phyloP scores from a whole-genome alignment of 2,329 filamentous ascomycete species.

The Truncatella angustata region DNA sequence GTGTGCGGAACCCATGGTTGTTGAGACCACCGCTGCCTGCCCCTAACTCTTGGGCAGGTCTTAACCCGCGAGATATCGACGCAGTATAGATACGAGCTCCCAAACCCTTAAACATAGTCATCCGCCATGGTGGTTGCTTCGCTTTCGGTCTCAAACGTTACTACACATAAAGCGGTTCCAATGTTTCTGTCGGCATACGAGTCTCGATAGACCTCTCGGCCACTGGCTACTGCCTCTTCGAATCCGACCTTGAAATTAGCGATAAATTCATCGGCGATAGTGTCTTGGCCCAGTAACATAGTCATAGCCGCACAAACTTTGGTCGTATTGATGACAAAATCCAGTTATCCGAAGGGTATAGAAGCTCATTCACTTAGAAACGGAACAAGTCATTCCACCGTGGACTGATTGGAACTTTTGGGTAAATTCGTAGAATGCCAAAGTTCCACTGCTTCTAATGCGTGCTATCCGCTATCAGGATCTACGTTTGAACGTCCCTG shows the following conservation, averaged over 20 bases:
- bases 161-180: constrained; percentile 32
- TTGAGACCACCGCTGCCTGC: constrained; percentile 72
- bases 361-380: neutral
- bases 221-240: neutral
- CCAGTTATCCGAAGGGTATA: neutral
- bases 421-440: no score
- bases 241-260: constrained; percentile 14
- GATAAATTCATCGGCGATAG: constrained; percentile 17
- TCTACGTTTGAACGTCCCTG: no score
- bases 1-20: constrained; percentile 35
- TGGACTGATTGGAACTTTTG: no score
- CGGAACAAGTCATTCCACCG: neutral
- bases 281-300: constrained; percentile 20
- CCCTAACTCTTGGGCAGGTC: constrained; percentile 54
- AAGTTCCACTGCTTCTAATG: no score
- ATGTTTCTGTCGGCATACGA: constrained; percentile 16
- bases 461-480: no score
- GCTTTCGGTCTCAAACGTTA: constrained; percentile 65
- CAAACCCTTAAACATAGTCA: constrained; percentile 45
- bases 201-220: constrained; percentile 1
- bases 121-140: constrained; percentile 63
- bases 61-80: constrained; percentile 61
- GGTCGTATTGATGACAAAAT: constrained; percentile 11
- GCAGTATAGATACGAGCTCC: constrained; percentile 55
- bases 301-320: constrained; percentile 16